These are phyloP conservation scores for Lactifluus piperatus DNA, from an alignment of 768 basidiomycete species.

Conservation along the genomic window DNA sequence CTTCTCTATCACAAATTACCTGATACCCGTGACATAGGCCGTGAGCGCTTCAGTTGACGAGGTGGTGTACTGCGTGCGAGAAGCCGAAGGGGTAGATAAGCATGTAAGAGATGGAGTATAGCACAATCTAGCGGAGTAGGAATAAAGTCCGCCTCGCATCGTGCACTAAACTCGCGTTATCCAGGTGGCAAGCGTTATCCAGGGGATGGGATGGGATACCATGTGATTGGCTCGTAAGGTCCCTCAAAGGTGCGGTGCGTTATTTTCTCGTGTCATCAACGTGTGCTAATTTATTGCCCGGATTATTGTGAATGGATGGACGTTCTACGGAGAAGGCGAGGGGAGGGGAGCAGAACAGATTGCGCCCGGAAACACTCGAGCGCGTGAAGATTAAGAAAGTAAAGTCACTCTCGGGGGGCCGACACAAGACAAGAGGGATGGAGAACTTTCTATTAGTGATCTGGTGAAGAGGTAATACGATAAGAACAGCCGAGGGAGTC, in stretches of 20 bases:
- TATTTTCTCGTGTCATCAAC: slow-evolving; percentile 19
- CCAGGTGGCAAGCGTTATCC: slow-evolving; percentile 15
- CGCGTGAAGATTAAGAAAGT: slow-evolving; percentile 13
- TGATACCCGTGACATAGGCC: slow-evolving; percentile 12
- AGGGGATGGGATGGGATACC: slow-evolving; percentile 6
- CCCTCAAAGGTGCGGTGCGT: slow-evolving; percentile 2
- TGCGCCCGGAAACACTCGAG: slow-evolving; percentile 7
- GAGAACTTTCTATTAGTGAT: slow-evolving; percentile 15
- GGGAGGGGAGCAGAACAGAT: background rate
- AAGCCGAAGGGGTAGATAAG: slow-evolving; percentile 5
- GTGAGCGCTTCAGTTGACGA: slow-evolving; percentile 1
- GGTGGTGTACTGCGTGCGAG: background rate
- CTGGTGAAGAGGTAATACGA: slow-evolving; percentile 10
- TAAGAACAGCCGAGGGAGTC: background rate
- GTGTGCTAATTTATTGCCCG: slow-evolving; percentile 4
- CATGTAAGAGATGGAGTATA: background rate
- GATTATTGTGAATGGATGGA: background rate
- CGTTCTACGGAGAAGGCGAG: slow-evolving; percentile 16
- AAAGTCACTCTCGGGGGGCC: background rate
- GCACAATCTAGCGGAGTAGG: background rate
- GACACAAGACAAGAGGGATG: background rate
- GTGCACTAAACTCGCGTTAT: slow-evolving; percentile 8
- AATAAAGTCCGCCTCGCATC: slow-evolving; percentile 9
- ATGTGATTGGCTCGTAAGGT: slow-evolving; percentile 12
- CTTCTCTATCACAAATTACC: slow-evolving; percentile 15